A percentile compares a stretch with the other conserved stretches of the same genome.
Conservation (phyloP, 2,329 filamentous ascomycete genomes). For the Colletotrichum spaethianum region DNA sequence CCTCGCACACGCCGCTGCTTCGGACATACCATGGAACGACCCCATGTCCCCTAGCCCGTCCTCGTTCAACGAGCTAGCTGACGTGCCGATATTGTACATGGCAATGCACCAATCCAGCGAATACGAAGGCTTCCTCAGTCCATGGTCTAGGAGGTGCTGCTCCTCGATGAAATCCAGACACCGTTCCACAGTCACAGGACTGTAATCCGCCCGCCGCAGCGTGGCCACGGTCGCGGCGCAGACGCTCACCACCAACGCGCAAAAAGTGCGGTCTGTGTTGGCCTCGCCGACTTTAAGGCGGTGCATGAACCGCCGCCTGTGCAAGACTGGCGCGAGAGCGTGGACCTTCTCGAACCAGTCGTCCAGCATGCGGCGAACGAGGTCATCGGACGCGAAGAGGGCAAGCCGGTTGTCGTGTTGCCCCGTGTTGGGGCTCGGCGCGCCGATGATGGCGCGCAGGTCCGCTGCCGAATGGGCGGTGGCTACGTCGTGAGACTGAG, state of each 20-base stretch:
- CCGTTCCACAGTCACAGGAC: slow-evolving; percentile 46
- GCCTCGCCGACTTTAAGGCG: slow-evolving; percentile 47
- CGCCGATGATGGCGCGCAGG: slow-evolving; percentile 34
- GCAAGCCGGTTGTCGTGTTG: slow-evolving; percentile 20
- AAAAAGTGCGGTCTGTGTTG: slow-evolving; percentile 48
- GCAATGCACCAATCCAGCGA: slow-evolving; percentile 54
- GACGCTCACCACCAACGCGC: slow-evolving; percentile 52
- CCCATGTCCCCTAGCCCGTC: slow-evolving; percentile 38
- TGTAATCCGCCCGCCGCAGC: slow-evolving; percentile 47
- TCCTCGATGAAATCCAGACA: slow-evolving; percentile 50
- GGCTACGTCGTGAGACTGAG: not conserved
- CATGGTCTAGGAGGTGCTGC: slow-evolving; percentile 45
- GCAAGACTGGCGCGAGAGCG: slow-evolving; percentile 51
- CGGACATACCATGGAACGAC: slow-evolving; percentile 43
- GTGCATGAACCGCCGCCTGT: slow-evolving; percentile 49
- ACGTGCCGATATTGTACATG: slow-evolving; percentile 52
- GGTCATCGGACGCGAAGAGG: slow-evolving; percentile 32
- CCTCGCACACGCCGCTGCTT: slow-evolving; percentile 48
- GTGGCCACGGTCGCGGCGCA: slow-evolving; percentile 53
- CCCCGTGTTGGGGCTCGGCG: slow-evolving; percentile 22
- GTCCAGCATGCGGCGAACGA: slow-evolving; percentile 45
- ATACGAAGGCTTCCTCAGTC: slow-evolving; percentile 42
- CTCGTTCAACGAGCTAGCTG: slow-evolving; percentile 42
- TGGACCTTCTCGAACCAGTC: slow-evolving; percentile 56
- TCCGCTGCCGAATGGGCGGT: slow-evolving; percentile 10